Evolutionary conservation across 306 rosid genomes (phyloP).

Genomic region (Heteromeles arbutifolia): DNA sequence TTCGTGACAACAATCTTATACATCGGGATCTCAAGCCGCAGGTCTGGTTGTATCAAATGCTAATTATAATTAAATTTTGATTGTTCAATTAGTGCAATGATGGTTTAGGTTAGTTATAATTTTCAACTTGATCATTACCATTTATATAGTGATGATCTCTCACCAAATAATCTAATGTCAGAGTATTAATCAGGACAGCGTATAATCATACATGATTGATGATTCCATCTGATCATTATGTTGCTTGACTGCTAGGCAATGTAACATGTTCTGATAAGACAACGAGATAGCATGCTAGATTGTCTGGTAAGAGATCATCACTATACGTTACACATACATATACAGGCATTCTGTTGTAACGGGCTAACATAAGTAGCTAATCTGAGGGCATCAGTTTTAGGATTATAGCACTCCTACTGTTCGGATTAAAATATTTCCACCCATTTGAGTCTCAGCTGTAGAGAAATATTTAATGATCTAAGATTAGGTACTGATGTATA

Average conservation of each 20-base stretch:
- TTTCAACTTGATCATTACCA: neutral
- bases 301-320: neutral
- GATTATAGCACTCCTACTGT: neutral
- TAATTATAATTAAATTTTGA: neutral
- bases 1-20: constrained; percentile 82
- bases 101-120: neutral
- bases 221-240: neutral
- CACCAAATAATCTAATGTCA: neutral
- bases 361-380: neutral
- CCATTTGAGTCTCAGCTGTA: neutral
- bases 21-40: constrained; percentile 98
- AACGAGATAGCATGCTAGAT: neutral
- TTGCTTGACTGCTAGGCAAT: neutral
- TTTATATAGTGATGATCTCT: neutral
- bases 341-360: neutral
- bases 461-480: neutral
- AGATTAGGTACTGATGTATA: neutral
- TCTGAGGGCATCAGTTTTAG: neutral
- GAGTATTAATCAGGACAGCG: neutral
- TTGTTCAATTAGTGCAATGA: neutral
- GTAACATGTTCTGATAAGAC: neutral
- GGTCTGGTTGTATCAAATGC: constrained; percentile 37
- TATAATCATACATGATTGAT: neutral
- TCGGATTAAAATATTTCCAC: neutral
- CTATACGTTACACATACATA: neutral